phyloP scores from a whole-genome alignment of 1,139 yeast species.

The Geotrichum reessii region DNA sequence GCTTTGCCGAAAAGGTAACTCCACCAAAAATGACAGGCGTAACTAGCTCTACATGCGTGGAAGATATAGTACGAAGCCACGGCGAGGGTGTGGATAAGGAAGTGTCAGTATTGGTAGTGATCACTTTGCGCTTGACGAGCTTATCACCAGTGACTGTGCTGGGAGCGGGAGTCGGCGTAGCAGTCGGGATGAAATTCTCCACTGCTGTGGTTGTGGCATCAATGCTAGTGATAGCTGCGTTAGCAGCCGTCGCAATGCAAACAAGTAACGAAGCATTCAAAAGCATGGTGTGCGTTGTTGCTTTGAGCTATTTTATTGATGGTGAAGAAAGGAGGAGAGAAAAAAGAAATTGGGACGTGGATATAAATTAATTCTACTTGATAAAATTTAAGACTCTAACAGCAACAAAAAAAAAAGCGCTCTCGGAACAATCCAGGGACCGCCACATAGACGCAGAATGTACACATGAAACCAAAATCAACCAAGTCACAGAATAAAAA shows the following conservation, averaged over 20 bases:
- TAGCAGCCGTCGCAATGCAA: conserved; percentile 5
- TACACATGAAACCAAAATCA: too few relatives aligned
- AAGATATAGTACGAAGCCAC: conserved; percentile 71
- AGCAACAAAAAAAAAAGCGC: background rate
- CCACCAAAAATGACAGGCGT: conserved; percentile 79
- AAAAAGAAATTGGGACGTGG: background rate
- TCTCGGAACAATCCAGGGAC: background rate
- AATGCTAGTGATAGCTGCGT: conserved; percentile 11
- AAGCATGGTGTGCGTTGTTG: background rate
- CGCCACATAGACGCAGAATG: too few relatives aligned
- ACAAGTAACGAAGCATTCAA: background rate
- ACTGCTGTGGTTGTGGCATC: conserved; percentile 7
- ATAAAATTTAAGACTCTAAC: background rate
- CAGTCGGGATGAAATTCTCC: conserved; percentile 1
- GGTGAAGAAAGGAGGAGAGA: background rate
- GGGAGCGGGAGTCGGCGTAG: conserved; percentile 1
- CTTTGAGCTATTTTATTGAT: background rate
- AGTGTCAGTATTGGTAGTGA: conserved; percentile 23
- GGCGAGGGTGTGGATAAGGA: conserved; percentile 45
- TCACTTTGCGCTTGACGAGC: conserved; percentile 12
- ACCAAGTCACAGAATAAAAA: too few relatives aligned
- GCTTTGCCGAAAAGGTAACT: conserved; percentile 71
- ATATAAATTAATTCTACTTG: background rate
- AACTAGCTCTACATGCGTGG: conserved; percentile 54
- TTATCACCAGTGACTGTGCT: background rate